phyloP scores from a whole-genome alignment of 2,329 filamentous ascomycete species.

The Rhexocercosporidium sp. region DNA sequence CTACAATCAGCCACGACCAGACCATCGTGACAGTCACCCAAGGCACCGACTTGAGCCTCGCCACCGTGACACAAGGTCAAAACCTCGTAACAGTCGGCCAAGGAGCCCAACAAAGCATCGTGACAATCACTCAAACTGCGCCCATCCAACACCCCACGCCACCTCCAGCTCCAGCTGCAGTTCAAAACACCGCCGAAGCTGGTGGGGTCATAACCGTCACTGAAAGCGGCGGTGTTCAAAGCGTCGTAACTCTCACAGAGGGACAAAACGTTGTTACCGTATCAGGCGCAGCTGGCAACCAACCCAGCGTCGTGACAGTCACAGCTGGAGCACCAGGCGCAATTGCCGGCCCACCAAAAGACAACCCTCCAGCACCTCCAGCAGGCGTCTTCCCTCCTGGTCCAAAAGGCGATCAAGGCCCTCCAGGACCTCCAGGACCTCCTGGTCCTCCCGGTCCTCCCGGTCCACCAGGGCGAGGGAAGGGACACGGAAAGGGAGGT shows the following conservation, averaged over 20 bases:
- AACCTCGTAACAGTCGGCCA: background rate
- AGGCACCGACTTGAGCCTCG: background rate
- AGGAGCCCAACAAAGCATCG: background rate
- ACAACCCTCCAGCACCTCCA: background rate
- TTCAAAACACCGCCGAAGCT: background rate
- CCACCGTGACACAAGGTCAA: constrained; percentile 1
- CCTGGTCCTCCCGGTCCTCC: no score
- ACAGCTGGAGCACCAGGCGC: constrained; percentile 1
- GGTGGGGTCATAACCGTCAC: background rate
- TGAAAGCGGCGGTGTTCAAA: background rate
- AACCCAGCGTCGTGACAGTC: constrained; percentile 3
- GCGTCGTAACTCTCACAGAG: constrained; percentile 1
- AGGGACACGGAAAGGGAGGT: background rate
- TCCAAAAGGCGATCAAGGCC: background rate
- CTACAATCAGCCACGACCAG: constrained; percentile 1
- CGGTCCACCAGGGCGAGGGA: background rate
- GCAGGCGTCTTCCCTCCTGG: background rate
- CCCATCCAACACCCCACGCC: background rate
- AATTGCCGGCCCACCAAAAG: background rate
- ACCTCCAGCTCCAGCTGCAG: background rate
- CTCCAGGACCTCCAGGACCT: no score
- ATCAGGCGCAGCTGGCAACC: background rate
- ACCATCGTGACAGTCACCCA: constrained; percentile 3
- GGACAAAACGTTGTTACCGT: background rate
- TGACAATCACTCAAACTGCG: background rate